phyloP scores from a whole-genome alignment of 768 basidiomycete species.

The Peribolospora baueri region DNA sequence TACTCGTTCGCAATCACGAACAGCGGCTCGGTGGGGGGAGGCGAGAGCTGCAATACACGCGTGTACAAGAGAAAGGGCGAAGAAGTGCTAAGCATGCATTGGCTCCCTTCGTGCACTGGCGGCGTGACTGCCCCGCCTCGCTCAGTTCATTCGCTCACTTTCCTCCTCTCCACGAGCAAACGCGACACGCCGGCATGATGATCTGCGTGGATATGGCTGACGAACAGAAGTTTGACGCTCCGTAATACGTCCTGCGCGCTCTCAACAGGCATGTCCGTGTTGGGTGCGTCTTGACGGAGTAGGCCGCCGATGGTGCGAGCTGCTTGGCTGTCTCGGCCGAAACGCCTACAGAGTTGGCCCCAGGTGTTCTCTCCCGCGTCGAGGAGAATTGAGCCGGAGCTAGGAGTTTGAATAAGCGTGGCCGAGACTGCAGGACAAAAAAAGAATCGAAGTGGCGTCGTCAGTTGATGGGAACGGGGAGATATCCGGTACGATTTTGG shows the following conservation, averaged over 20 bases:
- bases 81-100: neutral
- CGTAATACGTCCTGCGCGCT: constrained; percentile 26
- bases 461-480: neutral
- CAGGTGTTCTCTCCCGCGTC: constrained; percentile 82
- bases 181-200: constrained; percentile 67
- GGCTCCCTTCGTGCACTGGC: neutral
- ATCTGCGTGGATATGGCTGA: constrained; percentile 79
- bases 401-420: constrained; percentile 51
- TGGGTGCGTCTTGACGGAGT: neutral
- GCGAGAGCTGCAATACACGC: constrained; percentile 30
- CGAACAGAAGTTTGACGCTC: constrained; percentile 52
- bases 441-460: neutral
- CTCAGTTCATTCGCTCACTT: constrained; percentile 24
- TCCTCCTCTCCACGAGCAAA: constrained; percentile 42
- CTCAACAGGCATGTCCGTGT: constrained; percentile 1
- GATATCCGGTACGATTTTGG: too few species aligned
- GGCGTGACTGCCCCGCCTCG: too few species aligned
- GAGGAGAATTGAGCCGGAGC: constrained; percentile 43
- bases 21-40: constrained; percentile 36
- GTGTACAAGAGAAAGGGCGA: neutral
- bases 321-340: constrained; percentile 28
- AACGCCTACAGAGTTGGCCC: constrained; percentile 61
- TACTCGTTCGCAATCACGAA: constrained; percentile 40
- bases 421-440: constrained; percentile 36
- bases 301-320: constrained; percentile 25